phyloP scores from a whole-genome alignment of 1,284 basidiomycete genomes.

The Cryptococcus sp. region DNA sequence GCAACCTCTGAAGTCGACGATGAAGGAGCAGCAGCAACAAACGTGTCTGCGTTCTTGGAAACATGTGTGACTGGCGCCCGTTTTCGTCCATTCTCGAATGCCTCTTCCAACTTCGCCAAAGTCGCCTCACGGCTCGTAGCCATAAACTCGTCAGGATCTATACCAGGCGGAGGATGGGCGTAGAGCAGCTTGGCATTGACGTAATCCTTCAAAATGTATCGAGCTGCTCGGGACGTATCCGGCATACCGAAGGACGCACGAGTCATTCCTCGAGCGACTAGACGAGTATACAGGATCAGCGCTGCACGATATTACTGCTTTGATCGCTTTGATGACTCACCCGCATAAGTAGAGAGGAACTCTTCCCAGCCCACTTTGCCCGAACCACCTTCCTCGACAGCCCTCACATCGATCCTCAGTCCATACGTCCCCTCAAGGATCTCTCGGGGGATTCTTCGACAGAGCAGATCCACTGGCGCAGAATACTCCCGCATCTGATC shows the following conservation, averaged over 20 bases:
- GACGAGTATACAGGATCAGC: background rate
- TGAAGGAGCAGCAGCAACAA: constrained; percentile 56
- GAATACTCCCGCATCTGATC: constrained; percentile 96
- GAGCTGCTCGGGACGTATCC: constrained; percentile 90
- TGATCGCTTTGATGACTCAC: constrained; percentile 58
- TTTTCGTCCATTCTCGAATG: constrained; percentile 63
- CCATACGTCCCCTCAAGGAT: constrained; percentile 93
- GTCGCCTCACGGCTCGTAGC: constrained; percentile 66
- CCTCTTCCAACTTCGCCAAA: constrained; percentile 58
- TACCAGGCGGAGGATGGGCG: constrained; percentile 78
- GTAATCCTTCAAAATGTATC: constrained; percentile 95
- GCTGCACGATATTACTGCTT: background rate
- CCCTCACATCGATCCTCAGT: constrained; percentile 68
- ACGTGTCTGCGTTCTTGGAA: constrained; percentile 77
- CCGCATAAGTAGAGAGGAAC: constrained; percentile 83
- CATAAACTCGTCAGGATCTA: constrained; percentile 76
- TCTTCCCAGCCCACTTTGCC: constrained; percentile 77
- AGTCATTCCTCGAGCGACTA: constrained; percentile 91
- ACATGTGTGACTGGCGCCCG: constrained; percentile 82
- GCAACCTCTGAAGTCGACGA: constrained; percentile 20
- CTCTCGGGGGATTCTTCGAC: constrained; percentile 74
- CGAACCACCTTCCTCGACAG: constrained; percentile 81
- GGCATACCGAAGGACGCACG: constrained; percentile 95
- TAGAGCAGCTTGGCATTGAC: constrained; percentile 92
- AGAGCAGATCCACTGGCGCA: constrained; percentile 79